Percentiles rank a stretch among this genome's conserved stretches.
phyloP scores from a whole-genome alignment of 1,284 basidiomycete genomes.

The Agaricales sp. region DNA sequence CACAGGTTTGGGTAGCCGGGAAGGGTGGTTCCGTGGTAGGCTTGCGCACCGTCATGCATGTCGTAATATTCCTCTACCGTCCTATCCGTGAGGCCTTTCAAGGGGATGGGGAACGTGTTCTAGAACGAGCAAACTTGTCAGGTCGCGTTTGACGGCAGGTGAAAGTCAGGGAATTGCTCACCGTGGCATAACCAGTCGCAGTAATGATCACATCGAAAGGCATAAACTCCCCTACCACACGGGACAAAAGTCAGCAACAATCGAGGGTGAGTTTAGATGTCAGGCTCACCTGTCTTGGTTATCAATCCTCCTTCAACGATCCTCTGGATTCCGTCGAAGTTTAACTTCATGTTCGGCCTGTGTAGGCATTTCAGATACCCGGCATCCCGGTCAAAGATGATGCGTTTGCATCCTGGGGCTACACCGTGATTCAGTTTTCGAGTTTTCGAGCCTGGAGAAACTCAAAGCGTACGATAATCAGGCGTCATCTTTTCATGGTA shows the following conservation, averaged over 20 bases:
- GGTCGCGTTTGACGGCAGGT: background rate
- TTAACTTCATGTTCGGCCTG: slow-evolving; percentile 39
- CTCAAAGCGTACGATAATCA: slow-evolving; percentile 27
- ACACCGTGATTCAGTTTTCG: too few species aligned
- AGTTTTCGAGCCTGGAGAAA: background rate
- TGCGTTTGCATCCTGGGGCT: slow-evolving; percentile 46
- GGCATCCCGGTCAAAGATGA: slow-evolving; percentile 38
- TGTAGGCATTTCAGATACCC: slow-evolving; percentile 36
- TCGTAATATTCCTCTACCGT: slow-evolving; percentile 25
- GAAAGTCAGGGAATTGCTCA: too few species aligned
- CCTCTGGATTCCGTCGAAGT: slow-evolving; percentile 31
- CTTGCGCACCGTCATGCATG: slow-evolving; percentile 25
- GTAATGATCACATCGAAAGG: slow-evolving; percentile 40
- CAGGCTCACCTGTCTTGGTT: background rate
- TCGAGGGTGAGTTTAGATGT: too few species aligned
- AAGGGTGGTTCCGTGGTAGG: slow-evolving; percentile 28
- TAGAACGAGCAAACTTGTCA: slow-evolving; percentile 3
- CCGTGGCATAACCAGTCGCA: slow-evolving; percentile 37
- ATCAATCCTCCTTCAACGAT: slow-evolving; percentile 33
- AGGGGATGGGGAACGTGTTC: background rate
- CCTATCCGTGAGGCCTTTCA: background rate
- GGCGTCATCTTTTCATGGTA: slow-evolving; percentile 32
- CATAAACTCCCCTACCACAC: slow-evolving; percentile 36
- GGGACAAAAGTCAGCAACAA: too few species aligned
- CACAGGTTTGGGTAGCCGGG: slow-evolving; percentile 35